Base-by-base conservation (phyloP, 164 flowering plant genomes). In the Umbellularia californica region DNA sequence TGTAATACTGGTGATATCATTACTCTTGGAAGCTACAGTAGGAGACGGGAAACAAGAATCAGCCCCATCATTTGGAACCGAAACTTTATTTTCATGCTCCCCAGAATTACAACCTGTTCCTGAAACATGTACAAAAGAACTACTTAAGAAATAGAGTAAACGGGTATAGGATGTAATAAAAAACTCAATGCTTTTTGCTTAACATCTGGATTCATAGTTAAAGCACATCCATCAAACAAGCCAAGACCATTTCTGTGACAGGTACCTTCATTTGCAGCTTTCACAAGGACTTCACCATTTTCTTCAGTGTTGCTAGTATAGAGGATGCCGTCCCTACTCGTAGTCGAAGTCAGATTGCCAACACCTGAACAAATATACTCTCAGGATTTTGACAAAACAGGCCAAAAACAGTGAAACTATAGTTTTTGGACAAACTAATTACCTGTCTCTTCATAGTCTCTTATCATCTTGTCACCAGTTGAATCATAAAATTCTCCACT, bases 401-500 rank as follows among this genome's bases (percentile, higher is more conserved):
- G 5, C 24, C 47, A 13, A 27, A 58, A 27, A 64, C 35, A 25
- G 19, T 6, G 20, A 1, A 58, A 72, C 7, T 9, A 7, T 25
- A 51, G n/a, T 14, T 41, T 13, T 28, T 15, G 13, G 62, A 30
- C 79, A 28, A 60, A 17, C 14, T 58, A 50, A 71, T 27, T 71
- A 71, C 74, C 74, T 17, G 65, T 22, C 27, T 60, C 30, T 50
- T 71, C 50, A 60, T 71, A 28, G 60, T 55, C 75, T 70, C 79
- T 83, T 22, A 80, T 87, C 66, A 50, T 72, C 69, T 72, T 78
- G 62, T 88, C 86, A 74, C 82, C 81, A 63, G 72, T 76, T 62
- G 95, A 77, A 79, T 80, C 84, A 79, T 84, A 82, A 0, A 71
- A 69, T 50, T 80, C 89, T 58, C 82, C 94, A 76, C 98, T 88